Base-by-base conservation (phyloP, 148 eudicot genomes). In the Arbutus unedo region DNA sequence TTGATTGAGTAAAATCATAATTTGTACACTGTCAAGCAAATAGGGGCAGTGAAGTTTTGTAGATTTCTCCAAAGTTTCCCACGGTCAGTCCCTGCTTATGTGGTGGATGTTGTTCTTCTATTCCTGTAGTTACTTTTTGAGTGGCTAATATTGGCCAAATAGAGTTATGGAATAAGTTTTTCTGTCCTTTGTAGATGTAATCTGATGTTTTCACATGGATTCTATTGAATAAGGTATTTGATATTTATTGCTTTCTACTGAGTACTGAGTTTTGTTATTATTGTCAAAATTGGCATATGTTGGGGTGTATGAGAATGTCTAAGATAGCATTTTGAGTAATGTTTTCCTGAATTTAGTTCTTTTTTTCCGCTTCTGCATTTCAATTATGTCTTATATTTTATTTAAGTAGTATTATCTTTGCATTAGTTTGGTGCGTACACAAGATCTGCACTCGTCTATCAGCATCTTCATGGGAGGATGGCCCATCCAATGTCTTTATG, bases 1-100 rank as follows among this genome's bases (percentile, higher is more conserved):
- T n/a, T 41, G 14, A 44, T 53, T 43, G 45, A 81, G 73, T 54
- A 71, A 53, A 71, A 49, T 81, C 50, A 54, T 72, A 55, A 66
- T 81, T 5, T 49, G 53, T 19, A 81, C 60, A 43, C 66, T 54
- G n/a, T 49, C 21, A 41, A 71, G n/a, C 68, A 50, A 50, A 6
- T 70, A 53, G 21, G 25, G 64, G 83, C 41, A 72, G 54, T 72
- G 41, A 41, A 38, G 43, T 53, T 64, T 66, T 66, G 47, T 49
- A 72, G 68, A 81, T 54, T 44, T 54, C 77, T 81, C 23, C 51
- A 6, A 49, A 21, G 43, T 15, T 16, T 81, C 54, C 77, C 25
- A 43, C n/a, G 3, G 53, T 18, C 15, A 43, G 9, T n/a, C 54
- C 68, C 31, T 38, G 11, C 21, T 51, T 67, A 4, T 0, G n/a